Evolutionary conservation across 2,329 filamentous ascomycete genomes (phyloP).

Genomic region (Hypoxylon sp.): DNA sequence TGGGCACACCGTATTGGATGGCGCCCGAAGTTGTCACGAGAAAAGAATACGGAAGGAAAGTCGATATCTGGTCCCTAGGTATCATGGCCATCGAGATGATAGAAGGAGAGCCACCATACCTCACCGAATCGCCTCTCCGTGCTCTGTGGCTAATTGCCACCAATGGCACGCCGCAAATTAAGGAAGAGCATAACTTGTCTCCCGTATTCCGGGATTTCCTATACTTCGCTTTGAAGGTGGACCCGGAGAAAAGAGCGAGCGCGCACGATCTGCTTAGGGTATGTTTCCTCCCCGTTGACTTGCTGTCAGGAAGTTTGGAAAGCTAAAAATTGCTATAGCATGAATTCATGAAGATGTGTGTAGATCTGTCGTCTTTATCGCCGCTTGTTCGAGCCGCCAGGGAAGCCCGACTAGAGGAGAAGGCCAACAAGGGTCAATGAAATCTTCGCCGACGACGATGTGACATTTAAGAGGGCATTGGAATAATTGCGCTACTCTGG

Average conservation of each 20-base stretch:
- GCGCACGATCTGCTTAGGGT: conserved; percentile 94
- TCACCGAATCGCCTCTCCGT: conserved; percentile 93
- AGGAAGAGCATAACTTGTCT: conserved; percentile 87
- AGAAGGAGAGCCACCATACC: conserved; percentile 95
- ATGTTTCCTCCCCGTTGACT: conserved; percentile 56
- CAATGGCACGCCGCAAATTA: conserved; percentile 94
- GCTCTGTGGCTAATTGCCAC: conserved; percentile 97
- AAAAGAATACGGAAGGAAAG: conserved; percentile 98
- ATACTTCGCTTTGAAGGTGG: conserved; percentile 92
- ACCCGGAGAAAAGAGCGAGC: conserved; percentile 95
- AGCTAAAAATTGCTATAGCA: conserved; percentile 66
- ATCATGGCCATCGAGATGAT: conserved; percentile 99
- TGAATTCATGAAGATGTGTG: conserved; percentile 82
- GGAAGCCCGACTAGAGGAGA: conserved; percentile 87
- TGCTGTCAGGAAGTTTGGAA: conserved; percentile 30
- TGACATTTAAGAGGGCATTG: conserved; percentile 30
- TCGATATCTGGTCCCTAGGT: conserved; percentile 97
- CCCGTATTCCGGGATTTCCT: conserved; percentile 91
- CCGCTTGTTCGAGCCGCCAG: conserved; percentile 89
- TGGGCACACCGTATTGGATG: conserved; percentile 99
- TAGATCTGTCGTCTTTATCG: conserved; percentile 81
- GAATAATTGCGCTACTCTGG: conserved; percentile 31
- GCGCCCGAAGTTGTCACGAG: conserved; percentile 96
- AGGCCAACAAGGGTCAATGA: conserved; percentile 74
- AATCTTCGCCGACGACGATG: conserved; percentile 3